Percentiles rank a stretch among this genome's conserved stretches.
Evolutionary conservation across 495 filamentous ascomycete genomes (phyloP).

Genomic region (Umbilicaria muhlenbergii): DNA sequence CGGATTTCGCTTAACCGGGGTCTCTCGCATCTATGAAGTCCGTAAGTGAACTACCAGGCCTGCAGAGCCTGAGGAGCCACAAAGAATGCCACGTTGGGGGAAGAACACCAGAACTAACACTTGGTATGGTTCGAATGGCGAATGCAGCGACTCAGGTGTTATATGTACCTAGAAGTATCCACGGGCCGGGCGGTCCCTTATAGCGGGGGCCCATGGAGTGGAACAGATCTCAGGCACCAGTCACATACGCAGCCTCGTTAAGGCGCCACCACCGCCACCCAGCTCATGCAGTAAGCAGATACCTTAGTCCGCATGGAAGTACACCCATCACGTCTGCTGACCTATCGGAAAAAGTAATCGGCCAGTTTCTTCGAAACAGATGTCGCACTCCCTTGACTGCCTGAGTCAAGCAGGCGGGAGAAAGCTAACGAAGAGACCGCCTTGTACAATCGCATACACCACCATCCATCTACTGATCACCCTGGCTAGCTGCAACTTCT

Average conservation of each 20-base stretch:
- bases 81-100: too few species aligned
- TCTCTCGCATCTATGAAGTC: too few species aligned
- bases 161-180: background rate
- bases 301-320: too few species aligned
- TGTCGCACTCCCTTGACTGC: background rate
- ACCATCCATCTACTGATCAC: constrained; percentile 50
- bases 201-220: background rate
- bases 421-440: constrained; percentile 75
- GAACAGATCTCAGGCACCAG: constrained; percentile 6
- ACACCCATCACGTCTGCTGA: background rate
- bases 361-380: background rate
- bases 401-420: constrained; percentile 57
- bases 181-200: background rate
- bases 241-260: constrained; percentile 6
- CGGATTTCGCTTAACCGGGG: too few species aligned
- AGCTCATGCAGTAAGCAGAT: too few species aligned
- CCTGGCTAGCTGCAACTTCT: constrained; percentile 15
- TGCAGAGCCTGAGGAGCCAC: too few species aligned
- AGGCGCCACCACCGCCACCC: background rate
- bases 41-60: too few species aligned
- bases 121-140: too few species aligned
- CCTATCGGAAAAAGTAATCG: background rate
- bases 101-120: too few species aligned
- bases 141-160: too few species aligned
- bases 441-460: constrained; percentile 69